Conservation (phyloP, 2,329 filamentous ascomycete species). For the Penicillium expansum region DNA sequence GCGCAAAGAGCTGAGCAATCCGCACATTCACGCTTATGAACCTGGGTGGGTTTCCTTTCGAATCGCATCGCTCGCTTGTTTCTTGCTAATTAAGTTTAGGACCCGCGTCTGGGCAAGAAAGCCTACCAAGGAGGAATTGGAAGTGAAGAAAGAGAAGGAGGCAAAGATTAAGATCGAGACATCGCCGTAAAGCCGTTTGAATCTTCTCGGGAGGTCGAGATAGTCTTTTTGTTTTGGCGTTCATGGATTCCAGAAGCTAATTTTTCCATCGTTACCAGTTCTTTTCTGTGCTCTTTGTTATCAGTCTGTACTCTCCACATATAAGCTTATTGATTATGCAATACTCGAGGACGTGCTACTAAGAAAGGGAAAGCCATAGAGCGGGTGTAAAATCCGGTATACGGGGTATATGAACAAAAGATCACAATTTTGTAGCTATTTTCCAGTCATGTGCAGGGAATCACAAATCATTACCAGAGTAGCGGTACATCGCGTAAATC, state of each 20-base stretch:
- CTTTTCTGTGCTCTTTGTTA: background rate
- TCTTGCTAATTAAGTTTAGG: background rate
- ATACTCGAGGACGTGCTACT: background rate
- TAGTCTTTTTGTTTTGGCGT: background rate
- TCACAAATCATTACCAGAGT: background rate
- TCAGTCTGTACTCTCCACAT: background rate
- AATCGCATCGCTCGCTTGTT: background rate
- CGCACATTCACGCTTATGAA: constrained; percentile 3
- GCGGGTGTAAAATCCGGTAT: background rate
- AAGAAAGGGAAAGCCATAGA: background rate
- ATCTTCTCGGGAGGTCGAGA: too few relatives aligned
- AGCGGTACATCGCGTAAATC: background rate
- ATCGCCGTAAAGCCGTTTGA: background rate
- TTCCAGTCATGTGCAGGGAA: constrained; percentile 11
- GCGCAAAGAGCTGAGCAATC: constrained; percentile 1
- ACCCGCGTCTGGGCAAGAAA: constrained; percentile 6
- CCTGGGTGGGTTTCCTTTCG: background rate
- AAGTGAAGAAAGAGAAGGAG: background rate
- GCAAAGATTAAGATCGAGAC: background rate
- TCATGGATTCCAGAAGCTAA: too few relatives aligned
- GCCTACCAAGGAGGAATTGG: background rate
- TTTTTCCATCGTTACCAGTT: background rate
- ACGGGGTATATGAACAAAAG: background rate
- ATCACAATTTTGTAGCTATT: background rate
- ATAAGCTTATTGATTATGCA: background rate